A percentile compares a stretch with the other conserved stretches of the same genome.
Evolutionary conservation across 495 filamentous ascomycete genomes (phyloP).

Genomic region (Neurospora sp.): DNA sequence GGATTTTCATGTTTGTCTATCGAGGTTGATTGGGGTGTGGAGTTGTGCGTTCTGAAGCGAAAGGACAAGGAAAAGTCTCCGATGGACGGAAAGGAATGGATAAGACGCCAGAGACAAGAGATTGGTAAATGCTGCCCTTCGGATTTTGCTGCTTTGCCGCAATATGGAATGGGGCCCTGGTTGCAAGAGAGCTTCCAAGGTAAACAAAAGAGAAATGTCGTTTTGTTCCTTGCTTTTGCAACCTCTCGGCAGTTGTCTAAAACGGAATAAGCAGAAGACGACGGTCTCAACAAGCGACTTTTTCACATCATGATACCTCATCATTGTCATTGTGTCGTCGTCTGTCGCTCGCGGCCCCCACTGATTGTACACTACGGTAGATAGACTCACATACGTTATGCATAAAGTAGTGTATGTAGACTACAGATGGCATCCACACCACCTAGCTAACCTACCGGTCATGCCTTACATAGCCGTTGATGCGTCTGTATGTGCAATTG

Average conservation of each 20-base stretch:
- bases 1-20: neutral
- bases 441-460: neutral
- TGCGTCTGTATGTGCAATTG: neutral
- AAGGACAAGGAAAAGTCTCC: neutral
- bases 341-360: neutral
- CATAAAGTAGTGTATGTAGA: neutral
- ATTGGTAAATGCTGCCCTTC: neutral
- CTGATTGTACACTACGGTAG: neutral
- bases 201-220: neutral
- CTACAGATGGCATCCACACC: neutral
- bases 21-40: neutral
- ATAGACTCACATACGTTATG: neutral
- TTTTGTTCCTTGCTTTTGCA: neutral
- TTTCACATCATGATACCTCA: neutral
- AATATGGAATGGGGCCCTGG: neutral
- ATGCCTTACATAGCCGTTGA: neutral
- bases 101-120: neutral
- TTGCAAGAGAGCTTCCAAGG: neutral
- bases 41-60: neutral
- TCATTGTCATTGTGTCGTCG: neutral
- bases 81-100: neutral
- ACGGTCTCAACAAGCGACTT: neutral
- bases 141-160: neutral
- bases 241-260: neutral
- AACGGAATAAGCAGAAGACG: neutral